Evolutionary conservation across 352 stramenopile species (phyloP), one percentile per base, ranked within the genome.

Genomic region (Pilasporangium apinafurcum): DNA sequence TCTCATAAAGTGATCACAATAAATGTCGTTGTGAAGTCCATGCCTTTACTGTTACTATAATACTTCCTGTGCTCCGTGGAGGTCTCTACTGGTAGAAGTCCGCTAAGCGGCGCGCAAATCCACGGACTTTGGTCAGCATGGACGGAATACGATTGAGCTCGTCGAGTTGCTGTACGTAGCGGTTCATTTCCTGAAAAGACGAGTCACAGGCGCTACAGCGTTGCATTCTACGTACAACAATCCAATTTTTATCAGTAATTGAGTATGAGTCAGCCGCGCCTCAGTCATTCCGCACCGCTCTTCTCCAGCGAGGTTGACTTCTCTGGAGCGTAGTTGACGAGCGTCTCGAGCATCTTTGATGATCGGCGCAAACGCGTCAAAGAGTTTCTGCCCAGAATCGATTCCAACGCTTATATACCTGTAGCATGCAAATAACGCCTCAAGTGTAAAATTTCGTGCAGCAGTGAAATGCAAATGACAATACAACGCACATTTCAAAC

Each of bases 291-390:
- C 52, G 33, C 56, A 92, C 77, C 77, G 46, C 37, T 90, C 73
- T 63, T 92, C 78, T 5, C 65, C 73, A 5, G 81, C 81, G 8
- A 92, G 60, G 38, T 89, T 80, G 33, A 89, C 70, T 28, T 76
- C 68, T 2, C 73, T 62, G 14, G 58, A 74, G 16, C 63, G 69
- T 16, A 70, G 76, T 37, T 69, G 65, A 8, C 55, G 60, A 1
- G 65, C 62, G 33, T 83, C 64, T 41, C 69, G 56, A 31, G 62
- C 51, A 34, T 89, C 77, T 41, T 83, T 83, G 18, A 92, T 65
- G 32, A 91, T 67, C 7, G 73, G 68, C 4, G 68, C 73, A 45
- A 92, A 92, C n/a, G 69, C 68, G 34, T 83, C 58, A 30, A 91
- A 81, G 6, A 92, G 56, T 30, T 78, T 66, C 27, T 84, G 73